Percentiles rank a stretch among this genome's conserved stretches.
Evolutionary conservation across 495 filamentous ascomycete species (phyloP).

Genomic region (Lichina pygmaea): DNA sequence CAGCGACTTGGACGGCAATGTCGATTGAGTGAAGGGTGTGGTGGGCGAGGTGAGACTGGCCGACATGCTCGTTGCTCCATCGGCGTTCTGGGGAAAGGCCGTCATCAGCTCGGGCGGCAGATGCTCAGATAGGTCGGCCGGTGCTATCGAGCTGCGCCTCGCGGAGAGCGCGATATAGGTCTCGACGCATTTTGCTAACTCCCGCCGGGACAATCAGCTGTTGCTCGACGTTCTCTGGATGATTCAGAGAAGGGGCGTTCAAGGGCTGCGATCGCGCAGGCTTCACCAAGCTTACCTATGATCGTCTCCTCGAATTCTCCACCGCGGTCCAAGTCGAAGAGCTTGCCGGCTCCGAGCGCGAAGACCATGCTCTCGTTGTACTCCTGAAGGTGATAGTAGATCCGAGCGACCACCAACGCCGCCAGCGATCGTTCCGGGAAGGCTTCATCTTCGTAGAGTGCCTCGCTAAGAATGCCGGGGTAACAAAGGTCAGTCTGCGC

Average conservation of each 20-base stretch:
- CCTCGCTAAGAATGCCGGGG: slow-evolving; percentile 33
- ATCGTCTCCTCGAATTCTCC: slow-evolving; percentile 99
- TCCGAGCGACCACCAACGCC: slow-evolving; percentile 82
- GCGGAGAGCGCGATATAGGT: slow-evolving; percentile 80
- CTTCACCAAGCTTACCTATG: slow-evolving; percentile 26
- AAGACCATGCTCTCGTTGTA: slow-evolving; percentile 99
- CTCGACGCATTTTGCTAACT: slow-evolving; percentile 70
- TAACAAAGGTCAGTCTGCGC: neutral
- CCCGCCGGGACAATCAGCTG: neutral
- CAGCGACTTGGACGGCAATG: slow-evolving; percentile 76
- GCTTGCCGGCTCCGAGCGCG: slow-evolving; percentile 78
- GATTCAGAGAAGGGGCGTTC: neutral
- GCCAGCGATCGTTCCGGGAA: slow-evolving; percentile 89
- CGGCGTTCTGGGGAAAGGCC: slow-evolving; percentile 33
- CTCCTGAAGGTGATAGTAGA: slow-evolving; percentile 95
- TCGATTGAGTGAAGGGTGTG: slow-evolving; percentile 79
- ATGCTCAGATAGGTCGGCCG: slow-evolving; percentile 19
- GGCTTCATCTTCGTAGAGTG: slow-evolving; percentile 82
- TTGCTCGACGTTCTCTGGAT: no score
- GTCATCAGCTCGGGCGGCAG: slow-evolving; percentile 43
- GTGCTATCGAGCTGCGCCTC: slow-evolving; percentile 28
- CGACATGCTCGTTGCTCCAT: slow-evolving; percentile 36
- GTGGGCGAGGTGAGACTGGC: slow-evolving; percentile 59
- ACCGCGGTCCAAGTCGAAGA: slow-evolving; percentile 74
- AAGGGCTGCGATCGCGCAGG: neutral